Conservation (phyloP, 768 basidiomycete species). For the Hypholoma fasciculare region DNA sequence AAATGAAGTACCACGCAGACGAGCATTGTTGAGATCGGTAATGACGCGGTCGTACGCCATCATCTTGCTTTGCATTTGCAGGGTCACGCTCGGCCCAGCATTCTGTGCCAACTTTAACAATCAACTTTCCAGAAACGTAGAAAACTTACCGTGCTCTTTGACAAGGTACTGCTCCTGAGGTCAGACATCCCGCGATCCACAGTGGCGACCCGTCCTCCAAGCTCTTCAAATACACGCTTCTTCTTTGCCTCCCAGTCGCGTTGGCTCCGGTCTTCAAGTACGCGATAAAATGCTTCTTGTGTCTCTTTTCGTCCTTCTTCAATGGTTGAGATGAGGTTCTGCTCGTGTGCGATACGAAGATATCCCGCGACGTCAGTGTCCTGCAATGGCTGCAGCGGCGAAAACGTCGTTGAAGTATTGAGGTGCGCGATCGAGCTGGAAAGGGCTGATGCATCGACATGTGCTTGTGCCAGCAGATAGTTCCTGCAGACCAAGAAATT, state of each 20-base stretch:
- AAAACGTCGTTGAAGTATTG: conserved; percentile 80
- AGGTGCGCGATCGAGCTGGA: conserved; percentile 81
- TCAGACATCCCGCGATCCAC: conserved; percentile 61
- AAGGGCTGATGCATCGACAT: conserved; percentile 90
- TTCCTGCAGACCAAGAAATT: conserved; percentile 47
- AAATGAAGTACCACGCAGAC: conserved; percentile 71
- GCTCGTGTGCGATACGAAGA: conserved; percentile 92
- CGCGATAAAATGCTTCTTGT: conserved; percentile 80
- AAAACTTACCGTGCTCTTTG: conserved; percentile 56
- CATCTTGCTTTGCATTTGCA: conserved; percentile 93
- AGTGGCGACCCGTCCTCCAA: conserved; percentile 65
- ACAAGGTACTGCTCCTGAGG: conserved; percentile 61
- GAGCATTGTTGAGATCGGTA: conserved; percentile 71
- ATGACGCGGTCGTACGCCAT: conserved; percentile 92
- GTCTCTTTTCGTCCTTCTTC: conserved; percentile 88
- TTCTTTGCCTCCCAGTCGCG: conserved; percentile 92
- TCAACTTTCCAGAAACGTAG: conserved; percentile 13
- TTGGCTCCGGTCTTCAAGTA: conserved; percentile 71
- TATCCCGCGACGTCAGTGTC: conserved; percentile 95
- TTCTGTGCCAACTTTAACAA: conserved; percentile 19
- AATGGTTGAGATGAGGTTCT: conserved; percentile 91
- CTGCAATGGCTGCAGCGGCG: conserved; percentile 88
- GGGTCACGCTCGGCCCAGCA: conserved; percentile 52
- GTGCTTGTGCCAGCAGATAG: conserved; percentile 91
- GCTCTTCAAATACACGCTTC: conserved; percentile 85